Conservation (phyloP, 2,329 filamentous ascomycete genomes). For the Pyricularia pennisetigena region DNA sequence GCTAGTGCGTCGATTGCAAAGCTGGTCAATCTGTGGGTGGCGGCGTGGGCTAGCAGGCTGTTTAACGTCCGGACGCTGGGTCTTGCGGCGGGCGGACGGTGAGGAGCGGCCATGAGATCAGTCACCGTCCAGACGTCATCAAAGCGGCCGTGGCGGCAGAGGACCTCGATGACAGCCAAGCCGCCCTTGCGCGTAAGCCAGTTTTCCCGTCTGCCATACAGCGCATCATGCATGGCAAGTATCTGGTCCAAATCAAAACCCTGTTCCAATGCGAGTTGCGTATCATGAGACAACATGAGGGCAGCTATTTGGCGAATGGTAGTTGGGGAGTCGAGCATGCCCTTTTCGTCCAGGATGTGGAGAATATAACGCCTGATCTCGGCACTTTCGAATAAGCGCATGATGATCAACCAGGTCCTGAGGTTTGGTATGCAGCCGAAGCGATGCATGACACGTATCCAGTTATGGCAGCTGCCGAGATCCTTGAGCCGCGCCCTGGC, state of each 20-base stretch:
- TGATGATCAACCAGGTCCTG: conserved; percentile 37
- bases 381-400: conserved; percentile 48
- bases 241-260: conserved; percentile 21
- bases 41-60: conserved; percentile 18
- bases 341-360: conserved; percentile 33
- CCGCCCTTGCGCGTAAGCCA: conserved; percentile 30
- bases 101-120: conserved; percentile 14
- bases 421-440: conserved; percentile 29
- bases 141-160: conserved; percentile 27
- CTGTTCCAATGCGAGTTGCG: conserved; percentile 23
- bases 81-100: conserved; percentile 10
- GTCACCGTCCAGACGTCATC: conserved; percentile 20
- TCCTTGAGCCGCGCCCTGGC: conserved; percentile 29
- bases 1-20: conserved; percentile 14
- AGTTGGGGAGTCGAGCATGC: conserved; percentile 27
- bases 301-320: conserved; percentile 27
- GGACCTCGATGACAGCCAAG: conserved; percentile 29
- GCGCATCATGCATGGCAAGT: conserved; percentile 25
- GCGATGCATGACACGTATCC: conserved; percentile 29
- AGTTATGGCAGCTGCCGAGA: conserved; percentile 28
- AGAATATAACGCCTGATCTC: conserved; percentile 37
- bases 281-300: conserved; percentile 32
- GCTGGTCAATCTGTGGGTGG: conserved; percentile 11
- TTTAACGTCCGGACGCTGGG: conserved; percentile 25
- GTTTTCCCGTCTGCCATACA: conserved; percentile 29